These are phyloP conservation scores for Phytophthora tubulina DNA, from an alignment of 352 stramenopile species.

Conservation along the genomic window DNA sequence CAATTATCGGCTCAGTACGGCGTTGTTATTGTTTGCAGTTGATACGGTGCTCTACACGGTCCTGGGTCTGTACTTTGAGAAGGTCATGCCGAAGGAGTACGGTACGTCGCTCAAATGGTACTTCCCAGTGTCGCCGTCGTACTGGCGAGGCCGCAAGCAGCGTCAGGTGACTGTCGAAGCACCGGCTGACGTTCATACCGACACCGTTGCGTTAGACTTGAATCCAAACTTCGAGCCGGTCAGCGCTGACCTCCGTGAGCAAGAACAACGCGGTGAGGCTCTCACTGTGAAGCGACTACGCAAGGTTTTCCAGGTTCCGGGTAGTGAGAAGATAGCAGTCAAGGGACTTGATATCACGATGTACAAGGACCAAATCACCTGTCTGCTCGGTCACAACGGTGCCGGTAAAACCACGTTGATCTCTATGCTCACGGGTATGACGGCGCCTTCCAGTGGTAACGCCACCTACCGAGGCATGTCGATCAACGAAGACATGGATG, in stretches of 20 bases:
- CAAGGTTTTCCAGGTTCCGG: conserved; percentile 85
- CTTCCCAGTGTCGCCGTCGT: conserved; percentile 80
- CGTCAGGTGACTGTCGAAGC: neutral
- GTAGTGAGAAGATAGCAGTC: conserved; percentile 89
- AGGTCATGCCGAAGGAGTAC: conserved; percentile 92
- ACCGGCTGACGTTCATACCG: neutral
- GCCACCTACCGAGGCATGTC: conserved; percentile 72
- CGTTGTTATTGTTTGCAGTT: conserved; percentile 81
- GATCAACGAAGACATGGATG: conserved; percentile 77
- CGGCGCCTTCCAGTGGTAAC: conserved; percentile 55
- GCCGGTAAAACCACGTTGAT: conserved; percentile 85
- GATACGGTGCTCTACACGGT: conserved; percentile 92
- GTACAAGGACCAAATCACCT: conserved; percentile 84
- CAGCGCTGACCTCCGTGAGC: conserved; percentile 46
- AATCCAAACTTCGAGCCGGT: conserved; percentile 39
- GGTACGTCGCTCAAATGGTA: conserved; percentile 91
- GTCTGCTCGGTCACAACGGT: conserved; percentile 81
- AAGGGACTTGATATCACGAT: conserved; percentile 83
- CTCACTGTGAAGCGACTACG: conserved; percentile 66
- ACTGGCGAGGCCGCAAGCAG: conserved; percentile 31
- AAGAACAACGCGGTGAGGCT: conserved; percentile 59
- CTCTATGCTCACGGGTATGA: conserved; percentile 79
- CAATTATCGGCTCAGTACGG: conserved; percentile 62
- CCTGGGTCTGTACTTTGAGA: conserved; percentile 90
- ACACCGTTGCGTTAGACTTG: neutral